Evolutionary conservation across 495 filamentous ascomycete genomes (phyloP).

Genomic region (Copromyces sp.): DNA sequence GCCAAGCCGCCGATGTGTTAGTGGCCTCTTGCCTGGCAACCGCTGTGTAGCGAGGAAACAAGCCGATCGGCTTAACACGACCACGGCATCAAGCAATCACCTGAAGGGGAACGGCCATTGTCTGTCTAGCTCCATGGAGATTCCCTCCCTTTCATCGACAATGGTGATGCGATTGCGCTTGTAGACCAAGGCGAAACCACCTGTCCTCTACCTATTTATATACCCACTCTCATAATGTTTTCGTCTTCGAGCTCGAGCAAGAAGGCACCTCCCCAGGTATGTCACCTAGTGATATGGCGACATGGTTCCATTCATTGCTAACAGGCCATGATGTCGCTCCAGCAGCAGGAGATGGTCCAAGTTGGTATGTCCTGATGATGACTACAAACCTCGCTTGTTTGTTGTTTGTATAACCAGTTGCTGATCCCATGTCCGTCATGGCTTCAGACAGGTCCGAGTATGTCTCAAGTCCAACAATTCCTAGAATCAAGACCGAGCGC

Average conservation of each 20-base stretch:
- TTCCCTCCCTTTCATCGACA: background rate
- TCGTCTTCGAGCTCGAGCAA: constrained; percentile 49
- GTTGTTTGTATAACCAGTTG: constrained; percentile 1
- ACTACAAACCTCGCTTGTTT: constrained; percentile 16
- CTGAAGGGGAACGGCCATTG: background rate
- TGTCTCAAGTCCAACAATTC: constrained; percentile 14
- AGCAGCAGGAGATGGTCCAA: constrained; percentile 91
- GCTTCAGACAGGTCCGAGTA: constrained; percentile 53
- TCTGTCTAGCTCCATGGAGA: background rate
- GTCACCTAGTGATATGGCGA: constrained; percentile 13
- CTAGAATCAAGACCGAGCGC: background rate
- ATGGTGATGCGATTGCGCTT: background rate
- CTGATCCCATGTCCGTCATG: constrained; percentile 20
- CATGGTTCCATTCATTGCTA: constrained; percentile 8
- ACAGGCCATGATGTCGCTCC: constrained; percentile 18
- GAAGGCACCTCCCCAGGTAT: constrained; percentile 65
- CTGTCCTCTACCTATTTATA: background rate
- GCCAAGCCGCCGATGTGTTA: background rate
- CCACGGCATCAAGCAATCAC: background rate
- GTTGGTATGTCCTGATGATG: constrained; percentile 57
- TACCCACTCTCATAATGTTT: constrained; percentile 35
- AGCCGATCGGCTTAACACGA: background rate
- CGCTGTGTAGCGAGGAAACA: background rate
- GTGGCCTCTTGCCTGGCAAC: background rate
- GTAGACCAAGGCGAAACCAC: background rate